These are phyloP conservation scores for Venturia oleaginea DNA, from an alignment of 2,329 filamentous ascomycete species.

Conservation along the genomic window DNA sequence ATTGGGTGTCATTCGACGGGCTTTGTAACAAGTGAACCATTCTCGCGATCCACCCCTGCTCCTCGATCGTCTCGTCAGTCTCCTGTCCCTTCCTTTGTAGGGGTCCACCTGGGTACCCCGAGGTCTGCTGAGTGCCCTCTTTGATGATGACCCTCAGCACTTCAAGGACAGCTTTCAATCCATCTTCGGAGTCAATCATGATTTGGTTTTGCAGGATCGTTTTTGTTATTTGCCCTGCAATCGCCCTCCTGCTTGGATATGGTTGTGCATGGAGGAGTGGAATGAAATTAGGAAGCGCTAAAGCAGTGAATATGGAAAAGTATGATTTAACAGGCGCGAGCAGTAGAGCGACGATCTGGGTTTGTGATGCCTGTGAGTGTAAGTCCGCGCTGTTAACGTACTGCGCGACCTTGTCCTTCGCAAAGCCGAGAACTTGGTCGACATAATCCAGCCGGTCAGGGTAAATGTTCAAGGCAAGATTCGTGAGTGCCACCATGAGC, in stretches of 20 bases:
- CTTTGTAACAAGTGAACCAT: conserved; percentile 81
- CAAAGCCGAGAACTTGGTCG: conserved; percentile 86
- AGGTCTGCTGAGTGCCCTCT: conserved; percentile 74
- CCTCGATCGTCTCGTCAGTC: conserved; percentile 95
- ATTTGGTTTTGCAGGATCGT: conserved; percentile 77
- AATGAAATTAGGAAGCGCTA: conserved; percentile 85
- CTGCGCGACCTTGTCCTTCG: conserved; percentile 75
- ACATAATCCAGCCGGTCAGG: conserved; percentile 88
- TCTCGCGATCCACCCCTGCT: conserved; percentile 92
- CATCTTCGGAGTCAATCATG: conserved; percentile 63
- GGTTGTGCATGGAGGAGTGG: conserved; percentile 85
- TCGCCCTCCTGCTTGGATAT: conserved; percentile 81
- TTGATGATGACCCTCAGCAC: conserved; percentile 86
- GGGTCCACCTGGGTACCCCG: conserved; percentile 72
- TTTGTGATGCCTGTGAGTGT: conserved; percentile 78
- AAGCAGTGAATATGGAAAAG: conserved; percentile 87
- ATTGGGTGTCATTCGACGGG: conserved; percentile 84
- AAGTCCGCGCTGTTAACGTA: conserved; percentile 93
- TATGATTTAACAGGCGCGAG: conserved; percentile 85
- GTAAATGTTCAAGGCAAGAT: conserved; percentile 93
- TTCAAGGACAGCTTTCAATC: conserved; percentile 82
- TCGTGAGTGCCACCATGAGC: conserved; percentile 83
- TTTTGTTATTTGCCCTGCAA: conserved; percentile 79
- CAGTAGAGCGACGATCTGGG: conserved; percentile 81
- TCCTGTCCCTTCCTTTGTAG: conserved; percentile 66